Conservation (phyloP, 345 rosid genomes). For the Gossypium arboreum region DNA sequence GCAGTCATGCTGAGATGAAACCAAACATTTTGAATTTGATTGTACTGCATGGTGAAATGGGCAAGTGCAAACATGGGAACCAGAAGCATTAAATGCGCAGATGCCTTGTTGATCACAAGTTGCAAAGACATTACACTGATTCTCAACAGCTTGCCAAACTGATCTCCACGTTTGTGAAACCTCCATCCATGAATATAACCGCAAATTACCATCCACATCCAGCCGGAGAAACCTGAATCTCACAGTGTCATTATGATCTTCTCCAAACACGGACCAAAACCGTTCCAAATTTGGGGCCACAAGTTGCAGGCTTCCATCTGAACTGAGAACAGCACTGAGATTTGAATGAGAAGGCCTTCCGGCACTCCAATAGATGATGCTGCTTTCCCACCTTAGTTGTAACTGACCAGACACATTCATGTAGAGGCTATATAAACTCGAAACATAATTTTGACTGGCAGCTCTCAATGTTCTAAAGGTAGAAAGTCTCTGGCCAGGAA, state of each 20-base stretch:
- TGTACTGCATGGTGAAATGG: conserved; percentile 32
- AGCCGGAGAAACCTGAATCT: conserved; percentile 64
- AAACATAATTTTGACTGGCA: conserved; percentile 44
- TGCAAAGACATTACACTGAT: conserved; percentile 79
- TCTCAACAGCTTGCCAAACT: conserved; percentile 89
- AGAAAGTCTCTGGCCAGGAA: conserved; percentile 63
- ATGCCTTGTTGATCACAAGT: conserved; percentile 65
- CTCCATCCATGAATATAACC: conserved; percentile 68
- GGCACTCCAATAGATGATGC: conserved; percentile 51
- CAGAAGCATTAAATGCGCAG: conserved; percentile 52
- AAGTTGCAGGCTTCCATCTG: conserved; percentile 59
- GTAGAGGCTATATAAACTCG: conserved; percentile 70
- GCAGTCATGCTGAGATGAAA: conserved; percentile 38
- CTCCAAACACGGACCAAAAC: conserved; percentile 59
- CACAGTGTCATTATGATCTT: conserved; percentile 61
- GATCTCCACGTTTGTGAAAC: conserved; percentile 53
- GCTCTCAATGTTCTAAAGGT: conserved; percentile 52
- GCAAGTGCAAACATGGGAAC: conserved; percentile 47
- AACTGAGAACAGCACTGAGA: conserved; percentile 52
- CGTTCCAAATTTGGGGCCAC: conserved; percentile 33
- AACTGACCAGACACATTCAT: conserved; percentile 50
- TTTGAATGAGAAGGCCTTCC: conserved; percentile 35
- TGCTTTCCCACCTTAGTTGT: conserved; percentile 69
- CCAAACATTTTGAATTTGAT: conserved; percentile 47
- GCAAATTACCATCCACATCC: conserved; percentile 73